A percentile compares a stretch with the other conserved stretches of the same genome.
phyloP scores from a whole-genome alignment of 345 rosid species.

The Garcia nutans region DNA sequence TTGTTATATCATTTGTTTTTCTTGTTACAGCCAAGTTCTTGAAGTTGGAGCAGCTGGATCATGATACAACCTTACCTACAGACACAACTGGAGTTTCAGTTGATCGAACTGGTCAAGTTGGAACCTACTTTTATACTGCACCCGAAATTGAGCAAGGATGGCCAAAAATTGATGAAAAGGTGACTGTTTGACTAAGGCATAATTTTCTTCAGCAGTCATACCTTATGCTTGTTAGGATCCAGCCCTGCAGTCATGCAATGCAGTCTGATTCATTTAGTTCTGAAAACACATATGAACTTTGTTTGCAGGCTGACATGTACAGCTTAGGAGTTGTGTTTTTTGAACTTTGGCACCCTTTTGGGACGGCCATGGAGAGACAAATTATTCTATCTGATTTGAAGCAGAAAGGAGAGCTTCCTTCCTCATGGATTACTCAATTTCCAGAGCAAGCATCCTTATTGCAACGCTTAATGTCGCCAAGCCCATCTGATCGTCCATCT shows the following conservation, averaged over 20 bases:
- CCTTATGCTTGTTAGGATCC: slow-evolving; percentile 8
- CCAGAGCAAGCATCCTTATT: slow-evolving; percentile 87
- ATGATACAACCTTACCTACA: slow-evolving; percentile 52
- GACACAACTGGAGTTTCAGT: slow-evolving; percentile 71
- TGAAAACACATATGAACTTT: neutral
- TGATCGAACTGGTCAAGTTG: slow-evolving; percentile 91
- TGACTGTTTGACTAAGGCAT: slow-evolving; percentile 27
- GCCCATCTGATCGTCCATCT: slow-evolving; percentile 97
- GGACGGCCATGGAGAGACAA: slow-evolving; percentile 92
- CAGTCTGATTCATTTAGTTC: neutral
- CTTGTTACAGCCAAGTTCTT: slow-evolving; percentile 79
- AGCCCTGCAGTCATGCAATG: slow-evolving; percentile 6
- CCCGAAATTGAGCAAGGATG: slow-evolving; percentile 98
- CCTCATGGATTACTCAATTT: slow-evolving; percentile 72
- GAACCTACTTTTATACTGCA: slow-evolving; percentile 94
- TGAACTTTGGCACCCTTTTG: slow-evolving; percentile 94
- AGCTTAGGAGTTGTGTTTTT: slow-evolving; percentile 93
- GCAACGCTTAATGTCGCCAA: slow-evolving; percentile 72
- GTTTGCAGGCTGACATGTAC: slow-evolving; percentile 89
- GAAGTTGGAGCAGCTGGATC: slow-evolving; percentile 92
- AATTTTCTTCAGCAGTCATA: slow-evolving; percentile 16
- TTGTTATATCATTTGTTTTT: slow-evolving; percentile 15
- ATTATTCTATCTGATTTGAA: slow-evolving; percentile 72
- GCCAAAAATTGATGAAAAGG: slow-evolving; percentile 99
- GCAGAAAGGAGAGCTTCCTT: slow-evolving; percentile 81